phyloP scores from a whole-genome alignment of 2,329 filamentous ascomycete species.

The Talaromyces sp. region DNA sequence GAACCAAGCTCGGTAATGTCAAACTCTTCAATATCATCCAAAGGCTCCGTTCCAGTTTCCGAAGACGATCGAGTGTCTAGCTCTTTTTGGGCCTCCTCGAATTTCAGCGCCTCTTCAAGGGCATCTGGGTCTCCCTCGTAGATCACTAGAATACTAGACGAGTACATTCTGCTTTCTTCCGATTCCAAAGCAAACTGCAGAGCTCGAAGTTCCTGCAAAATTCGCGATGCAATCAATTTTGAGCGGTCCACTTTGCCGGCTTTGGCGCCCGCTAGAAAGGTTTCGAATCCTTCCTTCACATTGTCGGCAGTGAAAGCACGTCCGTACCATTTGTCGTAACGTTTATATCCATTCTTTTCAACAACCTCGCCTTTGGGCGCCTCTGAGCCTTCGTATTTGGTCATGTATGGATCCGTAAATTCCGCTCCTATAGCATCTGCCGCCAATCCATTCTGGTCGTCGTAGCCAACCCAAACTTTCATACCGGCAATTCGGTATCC shows the following conservation, averaged over 20 bases:
- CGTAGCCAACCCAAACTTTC: constrained; percentile 53
- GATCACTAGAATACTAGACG: constrained; percentile 61
- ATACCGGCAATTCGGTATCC: constrained; percentile 65
- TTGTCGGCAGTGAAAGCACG: constrained; percentile 55
- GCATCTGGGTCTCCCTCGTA: constrained; percentile 62
- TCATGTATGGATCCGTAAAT: constrained; percentile 34
- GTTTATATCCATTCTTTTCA: constrained; percentile 52
- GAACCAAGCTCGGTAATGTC: constrained; percentile 13
- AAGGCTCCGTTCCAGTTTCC: constrained; percentile 27
- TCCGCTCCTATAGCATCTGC: constrained; percentile 26
- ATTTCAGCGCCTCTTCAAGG: constrained; percentile 49
- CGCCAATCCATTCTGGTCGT: constrained; percentile 23
- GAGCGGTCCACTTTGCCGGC: constrained; percentile 41
- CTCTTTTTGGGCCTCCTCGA: constrained; percentile 39
- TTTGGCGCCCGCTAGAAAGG: constrained; percentile 51
- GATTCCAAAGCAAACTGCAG: constrained; percentile 51
- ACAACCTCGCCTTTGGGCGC: constrained; percentile 43
- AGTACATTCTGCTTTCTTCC: constrained; percentile 65
- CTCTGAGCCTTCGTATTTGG: constrained; percentile 46
- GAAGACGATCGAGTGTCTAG: constrained; percentile 25
- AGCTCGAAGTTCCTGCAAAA: constrained; percentile 41
- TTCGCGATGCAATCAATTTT: constrained; percentile 40
- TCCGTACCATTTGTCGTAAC: constrained; percentile 66
- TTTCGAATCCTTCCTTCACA: constrained; percentile 56
- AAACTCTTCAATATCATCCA: constrained; percentile 25